phyloP scores from a whole-genome alignment of 2,329 filamentous ascomycete genomes.

The Aspergillus amoenus region DNA sequence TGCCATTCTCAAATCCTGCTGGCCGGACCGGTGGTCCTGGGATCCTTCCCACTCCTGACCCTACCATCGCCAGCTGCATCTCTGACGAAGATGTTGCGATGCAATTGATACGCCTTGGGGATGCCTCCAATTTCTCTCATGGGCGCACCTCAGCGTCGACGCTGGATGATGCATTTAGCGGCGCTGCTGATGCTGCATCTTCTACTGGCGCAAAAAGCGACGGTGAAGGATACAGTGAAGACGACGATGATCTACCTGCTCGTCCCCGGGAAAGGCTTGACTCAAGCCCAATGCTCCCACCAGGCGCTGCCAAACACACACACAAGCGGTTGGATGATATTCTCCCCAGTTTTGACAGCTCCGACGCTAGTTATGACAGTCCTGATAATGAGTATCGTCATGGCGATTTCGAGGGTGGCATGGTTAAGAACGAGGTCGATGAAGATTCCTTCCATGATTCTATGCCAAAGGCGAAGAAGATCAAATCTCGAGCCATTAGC shows the following conservation, averaged over 20 bases:
- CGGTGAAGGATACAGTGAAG: constrained; percentile 63
- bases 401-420: constrained; percentile 52
- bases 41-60: constrained; percentile 87
- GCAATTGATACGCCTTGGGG: constrained; percentile 92
- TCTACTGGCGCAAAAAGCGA: constrained; percentile 84
- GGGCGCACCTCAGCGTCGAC: constrained; percentile 92
- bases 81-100: constrained; percentile 98
- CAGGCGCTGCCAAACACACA: constrained; percentile 45
- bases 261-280: constrained; percentile 45
- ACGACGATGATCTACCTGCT: constrained; percentile 55
- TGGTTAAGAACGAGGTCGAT: constrained; percentile 57
- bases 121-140: constrained; percentile 90
- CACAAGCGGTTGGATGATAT: constrained; percentile 53
- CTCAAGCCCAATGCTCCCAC: constrained; percentile 45
- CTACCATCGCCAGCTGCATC: constrained; percentile 95
- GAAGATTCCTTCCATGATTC: constrained; percentile 36
- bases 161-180: constrained; percentile 88
- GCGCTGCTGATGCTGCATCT: constrained; percentile 78
- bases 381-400: constrained; percentile 55
- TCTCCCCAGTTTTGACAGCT: constrained; percentile 57
- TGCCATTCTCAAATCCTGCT: constrained; percentile 41
- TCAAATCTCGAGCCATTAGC: constrained; percentile 48
- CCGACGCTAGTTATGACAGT: constrained; percentile 62
- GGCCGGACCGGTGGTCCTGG: constrained; percentile 48
- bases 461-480: constrained; percentile 48